phyloP scores from a whole-genome alignment of 2,329 filamentous ascomycete species.

The Epichloe brachyelytri region DNA sequence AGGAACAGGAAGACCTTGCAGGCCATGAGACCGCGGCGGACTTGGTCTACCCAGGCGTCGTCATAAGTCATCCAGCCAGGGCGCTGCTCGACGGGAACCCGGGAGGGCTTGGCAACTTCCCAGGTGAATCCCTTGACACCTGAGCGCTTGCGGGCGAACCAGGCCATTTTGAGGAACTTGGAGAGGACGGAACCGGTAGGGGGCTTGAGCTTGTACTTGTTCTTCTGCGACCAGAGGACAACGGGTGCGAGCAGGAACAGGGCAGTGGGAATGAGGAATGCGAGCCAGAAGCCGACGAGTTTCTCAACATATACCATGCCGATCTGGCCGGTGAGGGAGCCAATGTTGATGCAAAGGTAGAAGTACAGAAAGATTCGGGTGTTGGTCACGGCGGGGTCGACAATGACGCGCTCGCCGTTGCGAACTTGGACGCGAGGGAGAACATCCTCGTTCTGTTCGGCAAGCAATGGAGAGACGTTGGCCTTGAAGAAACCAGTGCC shows the following conservation, averaged over 20 bases:
- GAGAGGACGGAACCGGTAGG: constrained; percentile 60
- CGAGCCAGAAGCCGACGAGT: constrained; percentile 63
- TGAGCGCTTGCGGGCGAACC: constrained; percentile 48
- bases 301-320: constrained; percentile 62
- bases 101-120: constrained; percentile 56
- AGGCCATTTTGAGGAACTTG: constrained; percentile 51
- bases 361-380: constrained; percentile 56
- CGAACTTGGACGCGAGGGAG: constrained; percentile 43
- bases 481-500: constrained; percentile 74
- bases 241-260: constrained; percentile 51
- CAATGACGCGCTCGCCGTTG: constrained; percentile 53
- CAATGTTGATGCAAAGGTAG: constrained; percentile 46
- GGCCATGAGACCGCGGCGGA: constrained; percentile 54
- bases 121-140: constrained; percentile 55
- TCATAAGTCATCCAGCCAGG: constrained; percentile 72
- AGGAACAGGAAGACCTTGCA: constrained; percentile 62
- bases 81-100: constrained; percentile 39
- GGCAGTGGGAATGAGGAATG: constrained; percentile 53
- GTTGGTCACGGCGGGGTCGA: constrained; percentile 56
- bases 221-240: constrained; percentile 47
- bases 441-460: constrained; percentile 53
- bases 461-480: constrained; percentile 61
- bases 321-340: constrained; percentile 43
- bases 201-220: constrained; percentile 46
- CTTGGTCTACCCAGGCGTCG: constrained; percentile 71